These are phyloP conservation scores for Debaryomyces coudertii DNA, from an alignment of 1,139 yeast species.

Conservation along the genomic window DNA sequence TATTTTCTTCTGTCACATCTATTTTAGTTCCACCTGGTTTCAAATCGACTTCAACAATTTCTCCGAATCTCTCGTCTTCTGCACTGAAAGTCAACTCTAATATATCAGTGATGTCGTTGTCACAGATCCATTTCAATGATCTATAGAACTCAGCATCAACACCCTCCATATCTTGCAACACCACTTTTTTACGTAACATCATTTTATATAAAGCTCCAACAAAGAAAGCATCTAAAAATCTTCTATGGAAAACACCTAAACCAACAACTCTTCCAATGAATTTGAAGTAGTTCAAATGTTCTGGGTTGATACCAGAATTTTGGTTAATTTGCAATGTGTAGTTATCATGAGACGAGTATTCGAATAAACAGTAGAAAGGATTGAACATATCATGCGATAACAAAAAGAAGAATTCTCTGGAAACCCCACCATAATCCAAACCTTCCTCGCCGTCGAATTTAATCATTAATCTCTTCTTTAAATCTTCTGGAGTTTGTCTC, in stretches of 20 bases:
- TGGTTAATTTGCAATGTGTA: constrained; percentile 97
- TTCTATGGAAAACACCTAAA: constrained; percentile 94
- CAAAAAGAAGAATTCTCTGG: constrained; percentile 94
- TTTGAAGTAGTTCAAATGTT: constrained; percentile 95
- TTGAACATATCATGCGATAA: constrained; percentile 98
- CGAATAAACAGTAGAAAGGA: constrained; percentile 95
- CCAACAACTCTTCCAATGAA: constrained; percentile 99
- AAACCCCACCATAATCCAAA: constrained; percentile 98
- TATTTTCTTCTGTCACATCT: constrained; percentile 92
- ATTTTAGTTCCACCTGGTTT: constrained; percentile 86
- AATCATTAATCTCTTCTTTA: constrained; percentile 96
- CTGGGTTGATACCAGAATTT: constrained; percentile 96
- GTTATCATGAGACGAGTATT: constrained; percentile 96
- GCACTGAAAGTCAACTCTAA: constrained; percentile 90
- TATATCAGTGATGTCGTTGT: constrained; percentile 82
- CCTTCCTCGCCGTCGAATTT: constrained; percentile 99
- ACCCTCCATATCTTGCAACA: constrained; percentile 97
- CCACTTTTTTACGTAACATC: constrained; percentile 95
- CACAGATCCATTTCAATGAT: constrained; percentile 93
- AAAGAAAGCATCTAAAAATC: constrained; percentile 96
- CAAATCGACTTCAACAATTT: constrained; percentile 84
- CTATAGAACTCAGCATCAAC: constrained; percentile 96
- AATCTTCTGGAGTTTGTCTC: constrained; percentile 98
- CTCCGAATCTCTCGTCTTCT: constrained; percentile 96
- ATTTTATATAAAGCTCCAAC: constrained; percentile 97